Conservation (phyloP, 2,329 filamentous ascomycete genomes). For the Cladophialophora carrionii region DNA sequence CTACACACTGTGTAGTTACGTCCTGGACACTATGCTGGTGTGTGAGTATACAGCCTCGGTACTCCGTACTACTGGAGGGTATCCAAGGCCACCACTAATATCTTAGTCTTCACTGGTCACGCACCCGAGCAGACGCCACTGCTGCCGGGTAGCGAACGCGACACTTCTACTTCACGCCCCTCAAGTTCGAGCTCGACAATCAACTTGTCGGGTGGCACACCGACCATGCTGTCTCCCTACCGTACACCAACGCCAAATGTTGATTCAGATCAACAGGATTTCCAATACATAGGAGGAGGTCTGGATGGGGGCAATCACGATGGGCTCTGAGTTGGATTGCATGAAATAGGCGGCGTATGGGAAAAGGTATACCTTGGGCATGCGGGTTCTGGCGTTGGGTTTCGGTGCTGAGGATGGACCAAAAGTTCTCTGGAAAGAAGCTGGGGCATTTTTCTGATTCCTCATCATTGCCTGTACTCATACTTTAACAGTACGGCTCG, state of each 20-base stretch:
- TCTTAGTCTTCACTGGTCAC: neutral
- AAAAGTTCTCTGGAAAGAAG: neutral
- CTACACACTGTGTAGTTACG: neutral
- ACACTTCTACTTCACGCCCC: neutral
- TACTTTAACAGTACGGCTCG: neutral
- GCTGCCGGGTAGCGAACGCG: neutral
- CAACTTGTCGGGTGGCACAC: slow-evolving; percentile 12
- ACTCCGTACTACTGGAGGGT: neutral
- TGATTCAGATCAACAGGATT: slow-evolving; percentile 11
- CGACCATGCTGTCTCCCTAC: slow-evolving; percentile 1
- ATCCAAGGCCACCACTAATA: slow-evolving; percentile 5
- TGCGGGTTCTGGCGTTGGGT: neutral
- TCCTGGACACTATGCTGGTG: neutral
- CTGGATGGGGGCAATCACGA: neutral
- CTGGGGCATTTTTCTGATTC: neutral
- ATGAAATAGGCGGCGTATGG: neutral
- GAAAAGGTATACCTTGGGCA: neutral
- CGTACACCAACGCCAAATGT: slow-evolving; percentile 13
- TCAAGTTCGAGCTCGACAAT: slow-evolving; percentile 17
- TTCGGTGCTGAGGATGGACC: neutral
- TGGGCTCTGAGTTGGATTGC: neutral
- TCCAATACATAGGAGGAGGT: slow-evolving; percentile 16
- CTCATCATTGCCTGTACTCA: neutral
- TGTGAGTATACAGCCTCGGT: slow-evolving; percentile 19
- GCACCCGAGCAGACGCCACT: slow-evolving; percentile 1